Conservation (phyloP, 257 asterid species). For the Agastache rugosa region DNA sequence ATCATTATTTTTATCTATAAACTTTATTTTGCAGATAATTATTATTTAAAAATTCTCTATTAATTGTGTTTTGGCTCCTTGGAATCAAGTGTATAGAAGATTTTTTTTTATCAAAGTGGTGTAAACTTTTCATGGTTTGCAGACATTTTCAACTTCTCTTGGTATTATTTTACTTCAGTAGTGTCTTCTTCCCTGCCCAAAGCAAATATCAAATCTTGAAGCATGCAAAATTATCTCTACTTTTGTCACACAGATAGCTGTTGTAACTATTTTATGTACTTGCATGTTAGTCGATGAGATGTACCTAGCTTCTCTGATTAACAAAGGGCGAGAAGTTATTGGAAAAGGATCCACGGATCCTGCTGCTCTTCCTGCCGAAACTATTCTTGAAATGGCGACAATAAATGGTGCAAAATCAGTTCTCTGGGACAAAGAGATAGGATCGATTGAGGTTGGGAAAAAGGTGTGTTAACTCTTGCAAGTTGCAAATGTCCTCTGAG, state of each 20-base stretch:
- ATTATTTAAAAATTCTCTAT: background rate
- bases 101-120: background rate
- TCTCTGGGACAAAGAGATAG: slow-evolving; percentile 81
- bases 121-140: background rate
- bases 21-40: background rate
- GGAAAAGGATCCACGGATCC: slow-evolving; percentile 66
- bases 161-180: background rate
- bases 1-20: background rate
- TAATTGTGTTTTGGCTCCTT: background rate
- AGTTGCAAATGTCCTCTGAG: background rate
- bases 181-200: background rate
- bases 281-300: slow-evolving; percentile 74
- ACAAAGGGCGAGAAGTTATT: slow-evolving; percentile 79
- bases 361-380: slow-evolving; percentile 77
- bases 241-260: background rate
- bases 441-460: slow-evolving; percentile 80
- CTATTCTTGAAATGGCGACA: slow-evolving; percentile 77
- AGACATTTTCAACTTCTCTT: too few relatives aligned
- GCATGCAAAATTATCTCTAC: background rate
- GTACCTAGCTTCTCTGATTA: slow-evolving; percentile 86
- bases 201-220: background rate
- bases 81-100: background rate
- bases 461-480: slow-evolving; percentile 50
- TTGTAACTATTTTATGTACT: background rate
- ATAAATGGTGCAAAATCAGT: slow-evolving; percentile 72